Evolutionary conservation across 768 basidiomycete species (phyloP).

Genomic region (Lentinula sp.): DNA sequence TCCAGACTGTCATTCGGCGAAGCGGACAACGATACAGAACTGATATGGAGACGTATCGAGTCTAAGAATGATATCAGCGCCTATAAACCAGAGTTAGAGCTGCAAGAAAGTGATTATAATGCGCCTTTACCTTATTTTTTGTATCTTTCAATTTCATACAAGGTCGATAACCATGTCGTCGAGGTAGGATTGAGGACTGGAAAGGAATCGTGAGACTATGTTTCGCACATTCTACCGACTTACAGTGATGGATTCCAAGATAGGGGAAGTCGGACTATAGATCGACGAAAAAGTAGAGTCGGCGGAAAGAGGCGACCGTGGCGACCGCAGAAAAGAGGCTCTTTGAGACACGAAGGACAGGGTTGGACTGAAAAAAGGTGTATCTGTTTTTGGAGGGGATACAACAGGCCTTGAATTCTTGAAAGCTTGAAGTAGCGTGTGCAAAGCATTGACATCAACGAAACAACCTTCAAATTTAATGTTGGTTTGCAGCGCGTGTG

Average conservation of each 20-base stretch:
- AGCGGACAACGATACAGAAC: conserved; percentile 36
- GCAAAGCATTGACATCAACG: conserved; percentile 37
- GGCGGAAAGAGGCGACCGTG: conserved; percentile 13
- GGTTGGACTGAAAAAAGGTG: neutral
- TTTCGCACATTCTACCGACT: conserved; percentile 11
- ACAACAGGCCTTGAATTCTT: neutral
- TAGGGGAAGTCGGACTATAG: conserved; percentile 22
- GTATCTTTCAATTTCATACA: conserved; percentile 32
- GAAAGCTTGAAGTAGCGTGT: neutral
- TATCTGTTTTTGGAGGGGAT: neutral
- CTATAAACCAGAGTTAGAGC: conserved; percentile 19
- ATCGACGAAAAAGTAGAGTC: conserved; percentile 8
- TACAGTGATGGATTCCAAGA: conserved; percentile 40
- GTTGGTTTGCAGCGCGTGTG: conserved; percentile 41
- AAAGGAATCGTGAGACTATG: neutral
- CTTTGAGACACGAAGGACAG: neutral
- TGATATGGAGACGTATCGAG: conserved; percentile 33
- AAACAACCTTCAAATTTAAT: conserved; percentile 39
- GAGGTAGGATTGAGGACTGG: conserved; percentile 43
- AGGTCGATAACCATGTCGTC: conserved; percentile 31
- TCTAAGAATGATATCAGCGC: conserved; percentile 41
- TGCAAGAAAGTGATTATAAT: neutral
- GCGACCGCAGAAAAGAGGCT: conserved; percentile 5
- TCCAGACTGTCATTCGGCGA: conserved; percentile 23
- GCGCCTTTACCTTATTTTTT: conserved; percentile 29